Evolutionary conservation across 371 early-diverging fungal species (phyloP).

Genomic region (Rhizopus microsporus): DNA sequence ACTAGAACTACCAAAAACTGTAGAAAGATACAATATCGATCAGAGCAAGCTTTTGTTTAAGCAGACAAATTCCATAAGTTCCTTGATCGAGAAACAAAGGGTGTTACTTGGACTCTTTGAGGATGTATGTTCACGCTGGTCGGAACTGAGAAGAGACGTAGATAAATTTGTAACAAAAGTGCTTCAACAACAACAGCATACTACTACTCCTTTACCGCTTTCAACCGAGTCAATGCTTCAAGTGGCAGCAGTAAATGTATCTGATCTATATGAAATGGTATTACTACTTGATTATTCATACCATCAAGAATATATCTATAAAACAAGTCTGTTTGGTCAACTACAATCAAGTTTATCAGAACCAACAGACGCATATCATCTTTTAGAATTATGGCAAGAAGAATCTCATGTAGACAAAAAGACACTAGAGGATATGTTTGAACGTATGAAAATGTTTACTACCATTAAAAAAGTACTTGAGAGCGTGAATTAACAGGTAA

Average conservation of each 20-base stretch:
- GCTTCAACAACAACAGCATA: not conserved
- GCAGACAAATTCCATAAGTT: conserved; percentile 20
- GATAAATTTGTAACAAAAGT: conserved; percentile 11
- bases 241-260: conserved; percentile 17
- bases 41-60: conserved; percentile 19
- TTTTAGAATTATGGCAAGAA: conserved; percentile 21
- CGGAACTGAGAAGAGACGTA: conserved; percentile 13
- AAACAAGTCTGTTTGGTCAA: conserved; percentile 7
- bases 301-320: conserved; percentile 20
- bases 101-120: conserved; percentile 7
- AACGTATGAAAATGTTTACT: conserved; percentile 29
- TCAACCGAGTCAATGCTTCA: conserved; percentile 28
- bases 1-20: conserved; percentile 7
- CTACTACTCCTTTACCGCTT: conserved; percentile 8
- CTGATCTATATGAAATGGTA: conserved; percentile 19
- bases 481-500: conserved; percentile 17
- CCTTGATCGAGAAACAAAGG: conserved; percentile 1
- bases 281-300: conserved; percentile 16
- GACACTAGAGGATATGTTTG: conserved; percentile 15
- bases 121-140: conserved; percentile 10
- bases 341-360: conserved; percentile 10
- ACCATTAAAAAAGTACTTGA: conserved; percentile 26
- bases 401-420: conserved; percentile 20
- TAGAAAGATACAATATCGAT: conserved; percentile 9
- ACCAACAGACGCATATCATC: conserved; percentile 5